Base-by-base conservation (phyloP, 306 rosid genomes). In the Delonix regia region DNA sequence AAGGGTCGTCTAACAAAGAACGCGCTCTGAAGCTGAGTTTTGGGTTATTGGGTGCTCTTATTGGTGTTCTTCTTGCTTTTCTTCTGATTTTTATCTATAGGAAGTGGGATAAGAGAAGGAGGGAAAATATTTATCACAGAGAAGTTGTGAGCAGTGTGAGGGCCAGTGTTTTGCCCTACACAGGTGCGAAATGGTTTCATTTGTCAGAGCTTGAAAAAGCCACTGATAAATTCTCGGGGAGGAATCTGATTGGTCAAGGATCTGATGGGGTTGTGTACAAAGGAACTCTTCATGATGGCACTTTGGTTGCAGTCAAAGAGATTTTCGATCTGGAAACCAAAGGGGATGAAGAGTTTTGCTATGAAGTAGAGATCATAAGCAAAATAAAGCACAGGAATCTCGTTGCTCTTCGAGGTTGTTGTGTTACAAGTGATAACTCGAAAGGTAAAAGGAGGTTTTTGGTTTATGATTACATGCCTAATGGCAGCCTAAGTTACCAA, bases 321-420 rank as follows among this genome's bases (percentile, higher is more conserved):
- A 76, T 85, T 36, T 53, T 91, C 47, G 83, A 87, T 78, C 76
- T 85, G 80, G 96, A 91, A 3, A 83, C 87, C 0, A 70, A 87
- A 82, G 90, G 94, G 41, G 95, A 94, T 41, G 95, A 94, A 69
- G 94, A 91, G 57, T 93, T 93, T 47, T 74, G 85, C 24, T 86
- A 93, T 81, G 98, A 93, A 55, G 91, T 93, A 1, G 95, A 87
- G 75, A 89, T 91, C 60, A 94, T 91, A 10, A 85, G 97, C 90
- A 94, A 88, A 76, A 90, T 91, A 0, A 84, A 91, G 80, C 98
- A 91, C 77, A 88, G 92, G 83, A 91, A 94, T 65, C 92, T 94
- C 28, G 85, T 94, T 33, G 62, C 96, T 42, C 87, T 94, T 1
- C 71, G 91, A 47, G 98, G 98, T 2, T 94, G 96, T 49, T 94